phyloP scores from a whole-genome alignment of 2,329 filamentous ascomycete genomes.

The Rhynchosporium graminicola region DNA sequence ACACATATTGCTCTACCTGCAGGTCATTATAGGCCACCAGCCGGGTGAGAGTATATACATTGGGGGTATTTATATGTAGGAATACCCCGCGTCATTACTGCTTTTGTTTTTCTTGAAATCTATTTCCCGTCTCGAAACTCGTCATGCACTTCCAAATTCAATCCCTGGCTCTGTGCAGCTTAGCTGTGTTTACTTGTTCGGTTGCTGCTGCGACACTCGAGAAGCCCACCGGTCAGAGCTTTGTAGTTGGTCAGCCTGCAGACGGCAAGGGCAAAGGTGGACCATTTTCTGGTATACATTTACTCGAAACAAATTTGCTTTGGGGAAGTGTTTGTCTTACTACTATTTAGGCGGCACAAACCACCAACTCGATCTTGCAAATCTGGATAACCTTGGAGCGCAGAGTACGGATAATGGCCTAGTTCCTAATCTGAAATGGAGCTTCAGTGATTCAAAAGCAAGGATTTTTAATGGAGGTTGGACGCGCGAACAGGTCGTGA shows the following conservation, averaged over 20 bases:
- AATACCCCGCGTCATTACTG: neutral
- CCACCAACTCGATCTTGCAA: constrained; percentile 58
- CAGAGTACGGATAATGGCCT: constrained; percentile 63
- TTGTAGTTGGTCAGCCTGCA: constrained; percentile 56
- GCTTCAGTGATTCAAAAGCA: constrained; percentile 68
- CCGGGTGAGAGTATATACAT: no score
- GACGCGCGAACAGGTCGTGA: constrained; percentile 65
- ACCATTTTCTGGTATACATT: constrained; percentile 54
- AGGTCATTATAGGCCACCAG: neutral
- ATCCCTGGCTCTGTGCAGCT: neutral
- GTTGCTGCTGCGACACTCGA: neutral
- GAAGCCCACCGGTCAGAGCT: constrained; percentile 31
- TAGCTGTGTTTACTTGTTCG: neutral
- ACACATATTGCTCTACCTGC: neutral
- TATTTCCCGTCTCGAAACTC: no score
- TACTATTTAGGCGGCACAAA: constrained; percentile 60
- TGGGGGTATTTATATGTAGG: neutral
- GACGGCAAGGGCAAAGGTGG: constrained; percentile 59
- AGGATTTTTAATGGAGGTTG: constrained; percentile 64
- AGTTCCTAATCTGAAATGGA: constrained; percentile 69
- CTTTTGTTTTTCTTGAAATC: no score
- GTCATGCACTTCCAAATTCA: neutral
- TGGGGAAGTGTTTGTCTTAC: neutral
- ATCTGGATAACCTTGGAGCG: constrained; percentile 63
- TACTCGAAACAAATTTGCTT: neutral